Evolutionary conservation across 2,329 filamentous ascomycete species (phyloP).

Genomic region (Trichophyton schoenleinii): DNA sequence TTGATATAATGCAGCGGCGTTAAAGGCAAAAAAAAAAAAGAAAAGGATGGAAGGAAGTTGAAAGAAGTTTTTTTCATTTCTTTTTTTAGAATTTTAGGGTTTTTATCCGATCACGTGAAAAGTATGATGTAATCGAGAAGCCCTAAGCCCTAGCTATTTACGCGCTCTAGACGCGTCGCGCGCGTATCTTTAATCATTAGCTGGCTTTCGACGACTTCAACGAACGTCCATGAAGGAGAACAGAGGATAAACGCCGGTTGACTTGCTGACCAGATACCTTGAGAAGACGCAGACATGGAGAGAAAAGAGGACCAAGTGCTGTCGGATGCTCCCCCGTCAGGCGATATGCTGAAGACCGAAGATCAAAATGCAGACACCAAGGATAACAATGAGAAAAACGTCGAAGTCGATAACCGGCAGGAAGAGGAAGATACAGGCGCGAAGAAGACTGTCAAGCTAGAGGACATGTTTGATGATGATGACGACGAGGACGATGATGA

Average conservation of each 20-base stretch:
- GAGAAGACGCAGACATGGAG: conserved; percentile 5
- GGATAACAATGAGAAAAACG: not conserved
- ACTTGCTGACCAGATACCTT: not conserved
- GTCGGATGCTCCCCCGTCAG: conserved; percentile 9
- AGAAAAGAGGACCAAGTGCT: conserved; percentile 8
- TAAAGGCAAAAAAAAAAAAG: not conserved
- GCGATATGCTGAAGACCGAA: not conserved
- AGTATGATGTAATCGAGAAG: not conserved
- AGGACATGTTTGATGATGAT: conserved; percentile 49
- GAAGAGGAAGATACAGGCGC: not conserved
- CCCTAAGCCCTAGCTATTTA: conserved; percentile 1
- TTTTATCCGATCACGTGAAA: not conserved
- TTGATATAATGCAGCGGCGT: not conserved
- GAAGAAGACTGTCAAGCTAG: conserved; percentile 30
- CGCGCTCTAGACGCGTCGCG: conserved; percentile 3
- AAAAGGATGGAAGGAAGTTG: not conserved
- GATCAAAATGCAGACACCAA: not conserved
- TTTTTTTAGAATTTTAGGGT: not conserved
- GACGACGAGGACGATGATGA: conserved; percentile 42
- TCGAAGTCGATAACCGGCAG: not conserved
- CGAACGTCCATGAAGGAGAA: not conserved
- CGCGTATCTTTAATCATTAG: not conserved
- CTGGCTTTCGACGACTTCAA: not conserved
- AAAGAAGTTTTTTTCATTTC: not conserved
- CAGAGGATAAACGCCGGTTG: not conserved